Conservation (phyloP, 192 early-diverging fungal species). For the Pilaira anomala region DNA sequence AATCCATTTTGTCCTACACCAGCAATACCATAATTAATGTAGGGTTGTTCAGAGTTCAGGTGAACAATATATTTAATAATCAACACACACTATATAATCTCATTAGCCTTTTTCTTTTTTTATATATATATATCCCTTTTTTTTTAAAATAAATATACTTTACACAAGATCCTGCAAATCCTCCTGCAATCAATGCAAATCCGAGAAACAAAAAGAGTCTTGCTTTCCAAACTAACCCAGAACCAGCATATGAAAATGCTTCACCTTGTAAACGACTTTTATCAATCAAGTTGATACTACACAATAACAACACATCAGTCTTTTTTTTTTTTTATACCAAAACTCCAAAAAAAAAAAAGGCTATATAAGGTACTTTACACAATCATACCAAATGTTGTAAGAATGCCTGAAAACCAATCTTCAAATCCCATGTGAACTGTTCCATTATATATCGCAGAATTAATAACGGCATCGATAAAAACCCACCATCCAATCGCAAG, state of each 20-base stretch:
- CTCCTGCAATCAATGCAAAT: constrained; percentile 57
- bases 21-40: constrained; percentile 16
- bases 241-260: constrained; percentile 40
- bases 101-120: background rate
- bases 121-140: background rate
- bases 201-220: constrained; percentile 55
- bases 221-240: constrained; percentile 44
- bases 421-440: constrained; percentile 45
- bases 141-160: background rate
- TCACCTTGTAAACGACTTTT: constrained; percentile 48
- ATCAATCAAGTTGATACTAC: constrained; percentile 52
- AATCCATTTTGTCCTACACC: constrained; percentile 19
- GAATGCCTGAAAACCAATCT: constrained; percentile 59
- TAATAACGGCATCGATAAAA: constrained; percentile 55
- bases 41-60: constrained; percentile 14
- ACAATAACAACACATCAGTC: background rate
- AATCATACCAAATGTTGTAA: constrained; percentile 56
- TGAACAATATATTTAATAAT: constrained; percentile 20
- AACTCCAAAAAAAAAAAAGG: too few relatives aligned
- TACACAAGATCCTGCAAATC: constrained; percentile 57
- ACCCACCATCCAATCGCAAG: constrained; percentile 63
- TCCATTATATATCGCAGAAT: constrained; percentile 27
- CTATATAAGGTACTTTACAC: constrained; percentile 35
- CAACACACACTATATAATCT: constrained; percentile 46
- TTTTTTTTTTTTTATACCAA: background rate